These are phyloP conservation scores for Trypethelium eluteriae DNA, from an alignment of 495 filamentous ascomycete species.

Conservation along the genomic window DNA sequence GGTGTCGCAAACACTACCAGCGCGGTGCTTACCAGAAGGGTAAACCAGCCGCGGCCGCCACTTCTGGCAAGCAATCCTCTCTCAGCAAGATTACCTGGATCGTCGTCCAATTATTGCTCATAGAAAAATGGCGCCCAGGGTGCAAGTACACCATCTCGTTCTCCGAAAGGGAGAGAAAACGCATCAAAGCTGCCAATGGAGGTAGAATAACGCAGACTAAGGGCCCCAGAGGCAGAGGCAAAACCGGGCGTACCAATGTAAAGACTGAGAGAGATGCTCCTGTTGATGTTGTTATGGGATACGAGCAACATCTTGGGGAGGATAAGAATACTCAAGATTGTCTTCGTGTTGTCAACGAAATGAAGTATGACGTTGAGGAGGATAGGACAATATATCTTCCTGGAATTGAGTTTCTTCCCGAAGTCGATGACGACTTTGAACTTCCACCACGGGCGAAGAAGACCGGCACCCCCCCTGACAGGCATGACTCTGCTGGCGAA, in stretches of 20 bases:
- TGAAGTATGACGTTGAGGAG: constrained; percentile 8
- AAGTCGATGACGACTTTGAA: constrained; percentile 9
- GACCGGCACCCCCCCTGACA: constrained; percentile 7
- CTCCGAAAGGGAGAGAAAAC: not conserved
- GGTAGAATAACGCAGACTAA: constrained; percentile 6
- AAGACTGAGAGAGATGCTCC: constrained; percentile 14
- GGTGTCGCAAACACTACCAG: constrained; percentile 83
- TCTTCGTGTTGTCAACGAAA: constrained; percentile 8
- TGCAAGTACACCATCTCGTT: not conserved
- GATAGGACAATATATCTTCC: constrained; percentile 16
- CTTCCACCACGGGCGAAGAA: constrained; percentile 6
- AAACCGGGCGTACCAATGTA: not conserved
- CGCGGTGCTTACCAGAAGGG: constrained; percentile 32
- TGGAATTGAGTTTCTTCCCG: constrained; percentile 26
- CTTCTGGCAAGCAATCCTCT: constrained; percentile 7
- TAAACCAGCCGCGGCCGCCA: not conserved
- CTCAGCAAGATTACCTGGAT: constrained; percentile 6
- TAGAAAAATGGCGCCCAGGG: constrained; percentile 10
- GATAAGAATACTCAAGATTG: constrained; percentile 10
- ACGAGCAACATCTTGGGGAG: constrained; percentile 4
- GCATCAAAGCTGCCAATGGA: not conserved
- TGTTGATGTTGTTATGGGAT: constrained; percentile 7
- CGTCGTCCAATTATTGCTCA: not conserved
- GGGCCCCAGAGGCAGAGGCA: not conserved
- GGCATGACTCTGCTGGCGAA: constrained; percentile 16